Conservation (phyloP, 1,284 basidiomycete species). For the Ganoderma multipileum region DNA sequence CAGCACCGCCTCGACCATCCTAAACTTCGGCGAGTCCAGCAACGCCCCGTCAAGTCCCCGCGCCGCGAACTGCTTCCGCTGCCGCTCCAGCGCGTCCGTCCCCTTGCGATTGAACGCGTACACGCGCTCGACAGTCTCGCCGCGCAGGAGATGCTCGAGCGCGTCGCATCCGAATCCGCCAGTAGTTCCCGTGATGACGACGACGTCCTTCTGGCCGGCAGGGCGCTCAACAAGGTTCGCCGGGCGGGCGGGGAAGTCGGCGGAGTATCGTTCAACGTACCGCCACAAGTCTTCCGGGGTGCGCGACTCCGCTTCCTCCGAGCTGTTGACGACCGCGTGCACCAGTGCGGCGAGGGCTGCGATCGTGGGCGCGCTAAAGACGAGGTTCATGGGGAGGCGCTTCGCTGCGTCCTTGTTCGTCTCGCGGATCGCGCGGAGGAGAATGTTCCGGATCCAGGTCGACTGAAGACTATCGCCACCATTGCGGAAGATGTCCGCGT, state of each 20-base stretch:
- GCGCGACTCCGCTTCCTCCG: slow-evolving; percentile 11
- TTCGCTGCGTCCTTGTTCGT: slow-evolving; percentile 33
- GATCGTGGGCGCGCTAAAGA: slow-evolving; percentile 46
- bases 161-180: slow-evolving; percentile 37
- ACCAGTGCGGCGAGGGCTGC: slow-evolving; percentile 33
- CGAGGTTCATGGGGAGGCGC: slow-evolving; percentile 40
- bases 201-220: slow-evolving; percentile 20
- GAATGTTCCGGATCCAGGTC: slow-evolving; percentile 48
- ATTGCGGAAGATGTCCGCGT: slow-evolving; percentile 47
- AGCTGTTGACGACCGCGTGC: slow-evolving; percentile 1
- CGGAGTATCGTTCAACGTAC: slow-evolving; percentile 29
- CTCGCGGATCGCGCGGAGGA: slow-evolving; percentile 43
- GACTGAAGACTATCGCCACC: slow-evolving; percentile 52
- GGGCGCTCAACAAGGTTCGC: slow-evolving; percentile 6
- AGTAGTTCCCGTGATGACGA: slow-evolving; percentile 40
- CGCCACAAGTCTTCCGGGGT: slow-evolving; percentile 15
- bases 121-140: slow-evolving; percentile 28
- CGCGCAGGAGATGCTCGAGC: slow-evolving; percentile 31
- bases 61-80: slow-evolving; percentile 35
- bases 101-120: slow-evolving; percentile 35
- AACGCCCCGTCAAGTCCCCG: slow-evolving; percentile 40
- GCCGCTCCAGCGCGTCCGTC: slow-evolving; percentile 33
- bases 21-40: slow-evolving; percentile 39
- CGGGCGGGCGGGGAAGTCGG: slow-evolving; percentile 25
- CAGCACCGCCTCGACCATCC: slow-evolving; percentile 44